A percentile compares a stretch with the other conserved stretches of the same genome.
phyloP scores from a whole-genome alignment of 441 rosid species.

The Erysimum cheiri region DNA sequence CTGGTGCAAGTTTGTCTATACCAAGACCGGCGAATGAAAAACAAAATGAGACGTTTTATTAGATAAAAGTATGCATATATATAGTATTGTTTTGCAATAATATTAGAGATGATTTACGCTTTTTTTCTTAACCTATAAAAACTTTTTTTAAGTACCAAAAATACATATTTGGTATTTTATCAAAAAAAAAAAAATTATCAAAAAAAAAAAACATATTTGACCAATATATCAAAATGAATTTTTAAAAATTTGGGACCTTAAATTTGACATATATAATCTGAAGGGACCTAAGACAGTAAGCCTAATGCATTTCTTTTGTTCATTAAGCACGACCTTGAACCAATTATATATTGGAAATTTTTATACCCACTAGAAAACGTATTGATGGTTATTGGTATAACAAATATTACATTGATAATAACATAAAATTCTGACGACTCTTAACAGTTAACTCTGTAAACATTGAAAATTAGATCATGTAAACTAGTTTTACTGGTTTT shows the following conservation, averaged over 20 bases:
- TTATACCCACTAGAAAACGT: slow-evolving; percentile 8
- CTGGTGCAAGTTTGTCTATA: not conserved
- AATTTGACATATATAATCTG: no score
- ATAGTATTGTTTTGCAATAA: not conserved
- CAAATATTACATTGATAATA: not conserved
- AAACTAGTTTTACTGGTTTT: not conserved
- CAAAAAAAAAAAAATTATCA: no score
- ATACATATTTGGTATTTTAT: no score
- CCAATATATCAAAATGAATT: not conserved
- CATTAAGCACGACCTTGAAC: no score
- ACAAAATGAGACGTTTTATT: no score
- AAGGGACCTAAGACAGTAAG: no score
- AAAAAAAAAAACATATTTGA: no score
- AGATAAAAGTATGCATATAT: no score
- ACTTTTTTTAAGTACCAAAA: not conserved
- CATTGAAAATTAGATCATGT: not conserved
- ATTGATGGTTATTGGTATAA: slow-evolving; percentile 14
- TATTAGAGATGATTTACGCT: not conserved
- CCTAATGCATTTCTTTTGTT: no score
- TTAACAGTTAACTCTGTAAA: no score
- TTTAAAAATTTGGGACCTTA: not conserved
- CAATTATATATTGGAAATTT: not conserved
- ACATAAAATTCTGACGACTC: not conserved
- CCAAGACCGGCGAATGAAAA: not conserved
- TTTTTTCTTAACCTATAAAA: not conserved